Evolutionary conservation across 2,329 filamentous ascomycete genomes (phyloP), one percentile per base, ranked within the genome.

Genomic region (Acephala macrosclerotiorum): DNA sequence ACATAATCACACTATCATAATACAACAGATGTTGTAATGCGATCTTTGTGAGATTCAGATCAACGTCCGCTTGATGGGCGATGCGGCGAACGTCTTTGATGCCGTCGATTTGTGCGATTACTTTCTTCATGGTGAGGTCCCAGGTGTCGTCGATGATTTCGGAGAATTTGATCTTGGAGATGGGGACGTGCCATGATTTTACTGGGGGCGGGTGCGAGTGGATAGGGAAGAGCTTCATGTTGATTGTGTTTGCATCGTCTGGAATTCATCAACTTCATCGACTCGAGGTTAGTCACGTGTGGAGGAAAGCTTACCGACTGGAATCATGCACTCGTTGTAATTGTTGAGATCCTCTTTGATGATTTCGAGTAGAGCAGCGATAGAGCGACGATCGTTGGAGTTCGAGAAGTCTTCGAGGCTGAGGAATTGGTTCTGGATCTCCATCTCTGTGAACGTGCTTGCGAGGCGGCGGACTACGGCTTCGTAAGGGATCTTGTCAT

Each of bases 251-350:
- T 67, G 93, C 89, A 71, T 97, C 93, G 78, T 97, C 94, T 94
- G 62, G 20, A 36, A 35, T 2, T 25, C 26, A 60, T 73, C n/a
- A 64, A 25, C 25, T 25, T 49, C 7, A 4, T 25, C 20, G 3
- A 35, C 22, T 61, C 12, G 35, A 60, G 25, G 9, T 18, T 22
- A 3, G 8, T 45, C 33, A 36, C 18, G 18, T 45, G 58, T 49
- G 2, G 18, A 25, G 14, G 36, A 26, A 67, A 18, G 82, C 87
- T 69, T 81, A 94, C 92, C 92, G 69, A 97, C 95, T 0, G 94
- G 94, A 74, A 97, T 97, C 94, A 97, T 97, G 84, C 94, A 97
- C 81, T 99, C 96, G 75, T 93, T 94, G 75, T 97, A 99, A 74
- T 96, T 96, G 76, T 98, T 97, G 72, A 99, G 77, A 77, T 99